A percentile compares a stretch with the other conserved stretches of the same genome.
These are phyloP conservation scores for Russula ochroleuca DNA, from an alignment of 768 basidiomycete genomes.

Conservation along the genomic window DNA sequence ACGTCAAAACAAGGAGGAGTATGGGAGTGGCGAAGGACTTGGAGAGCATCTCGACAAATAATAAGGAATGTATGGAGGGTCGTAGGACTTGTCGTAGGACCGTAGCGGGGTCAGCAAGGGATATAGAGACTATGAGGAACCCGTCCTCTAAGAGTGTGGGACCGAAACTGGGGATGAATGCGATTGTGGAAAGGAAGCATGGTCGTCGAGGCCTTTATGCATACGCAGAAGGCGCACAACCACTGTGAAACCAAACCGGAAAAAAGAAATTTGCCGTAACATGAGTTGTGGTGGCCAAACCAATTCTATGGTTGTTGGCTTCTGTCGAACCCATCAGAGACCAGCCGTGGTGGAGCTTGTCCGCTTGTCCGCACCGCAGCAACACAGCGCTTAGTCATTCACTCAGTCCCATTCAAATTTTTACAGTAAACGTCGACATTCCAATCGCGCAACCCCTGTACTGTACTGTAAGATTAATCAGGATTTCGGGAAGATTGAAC, in stretches of 20 bases:
- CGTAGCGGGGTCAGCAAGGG: neutral
- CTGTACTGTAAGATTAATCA: too few relatives aligned
- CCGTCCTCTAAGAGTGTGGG: neutral
- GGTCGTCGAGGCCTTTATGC: constrained; percentile 3
- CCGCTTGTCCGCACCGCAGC: too few relatives aligned
- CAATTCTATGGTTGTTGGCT: too few relatives aligned
- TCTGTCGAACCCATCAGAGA: too few relatives aligned
- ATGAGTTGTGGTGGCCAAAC: too few relatives aligned
- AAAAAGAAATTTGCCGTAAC: neutral
- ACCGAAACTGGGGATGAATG: neutral
- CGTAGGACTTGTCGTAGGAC: neutral
- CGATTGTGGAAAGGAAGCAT: neutral
- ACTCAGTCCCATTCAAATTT: too few relatives aligned
- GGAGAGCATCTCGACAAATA: constrained; percentile 29
- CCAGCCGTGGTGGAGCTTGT: too few relatives aligned
- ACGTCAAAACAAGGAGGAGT: constrained; percentile 37
- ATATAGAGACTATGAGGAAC: neutral
- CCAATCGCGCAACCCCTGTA: too few relatives aligned
- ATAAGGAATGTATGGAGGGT: neutral
- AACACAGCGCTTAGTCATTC: too few relatives aligned
- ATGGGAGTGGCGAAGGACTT: constrained; percentile 32
- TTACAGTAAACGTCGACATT: too few relatives aligned
- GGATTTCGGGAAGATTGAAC: too few relatives aligned
- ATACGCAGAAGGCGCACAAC: neutral
- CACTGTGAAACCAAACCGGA: neutral